Evolutionary conservation across 495 filamentous ascomycete genomes (phyloP).

Genomic region (Cercophora samala): DNA sequence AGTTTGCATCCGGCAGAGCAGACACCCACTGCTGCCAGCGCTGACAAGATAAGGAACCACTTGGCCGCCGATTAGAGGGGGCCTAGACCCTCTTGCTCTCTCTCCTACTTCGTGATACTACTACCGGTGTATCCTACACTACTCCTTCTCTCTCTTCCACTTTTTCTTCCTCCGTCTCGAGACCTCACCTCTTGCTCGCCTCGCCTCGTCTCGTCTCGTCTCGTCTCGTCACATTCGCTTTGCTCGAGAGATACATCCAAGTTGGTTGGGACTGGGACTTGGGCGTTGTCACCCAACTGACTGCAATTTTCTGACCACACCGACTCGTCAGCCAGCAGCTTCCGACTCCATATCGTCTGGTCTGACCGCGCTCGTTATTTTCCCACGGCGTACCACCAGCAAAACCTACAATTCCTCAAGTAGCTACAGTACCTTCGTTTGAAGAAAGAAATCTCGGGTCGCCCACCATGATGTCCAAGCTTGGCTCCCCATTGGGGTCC

Average conservation of each 20-base stretch:
- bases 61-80: not conserved
- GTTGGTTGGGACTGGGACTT: not conserved
- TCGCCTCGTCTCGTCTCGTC: slow-evolving; percentile 6
- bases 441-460: not conserved
- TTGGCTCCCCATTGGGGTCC: slow-evolving; percentile 37
- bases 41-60: slow-evolving; percentile 4
- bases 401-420: not conserved
- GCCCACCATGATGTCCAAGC: slow-evolving; percentile 38
- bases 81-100: not conserved
- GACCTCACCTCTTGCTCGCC: not conserved
- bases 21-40: not conserved
- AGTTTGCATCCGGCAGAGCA: slow-evolving; percentile 4
- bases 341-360: not conserved
- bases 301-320: not conserved
- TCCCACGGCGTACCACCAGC: not conserved
- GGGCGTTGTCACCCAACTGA: not conserved
- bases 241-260: not conserved
- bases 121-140: not conserved
- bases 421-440: not conserved
- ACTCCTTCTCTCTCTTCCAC: not conserved
- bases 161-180: slow-evolving; percentile 8
- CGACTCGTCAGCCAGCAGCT: not conserved
- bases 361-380: not conserved
- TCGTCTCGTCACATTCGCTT: slow-evolving; percentile 14
- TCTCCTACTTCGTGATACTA: slow-evolving; percentile 1